Conservation (phyloP, 2,329 filamentous ascomycete species). For the Talaromyces sp. region DNA sequence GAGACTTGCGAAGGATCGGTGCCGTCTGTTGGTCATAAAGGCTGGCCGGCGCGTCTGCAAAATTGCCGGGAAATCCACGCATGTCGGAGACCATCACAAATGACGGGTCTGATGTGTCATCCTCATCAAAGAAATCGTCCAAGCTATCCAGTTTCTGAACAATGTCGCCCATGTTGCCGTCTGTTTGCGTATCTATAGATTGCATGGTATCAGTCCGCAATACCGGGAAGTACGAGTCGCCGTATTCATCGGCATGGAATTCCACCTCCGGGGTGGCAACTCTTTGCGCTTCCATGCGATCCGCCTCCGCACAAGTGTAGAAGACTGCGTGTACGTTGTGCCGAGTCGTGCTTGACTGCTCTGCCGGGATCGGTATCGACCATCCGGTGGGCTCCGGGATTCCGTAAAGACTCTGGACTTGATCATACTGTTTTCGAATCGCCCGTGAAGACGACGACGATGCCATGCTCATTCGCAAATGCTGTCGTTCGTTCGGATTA, state of each 20-base stretch:
- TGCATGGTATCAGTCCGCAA: constrained; percentile 88
- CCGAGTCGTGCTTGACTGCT: constrained; percentile 78
- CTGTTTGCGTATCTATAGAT: constrained; percentile 63
- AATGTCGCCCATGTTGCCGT: constrained; percentile 71
- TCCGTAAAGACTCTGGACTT: constrained; percentile 88
- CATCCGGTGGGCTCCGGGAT: constrained; percentile 94
- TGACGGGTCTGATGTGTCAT: constrained; percentile 55
- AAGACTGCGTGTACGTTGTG: constrained; percentile 94
- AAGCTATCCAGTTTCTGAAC: constrained; percentile 72
- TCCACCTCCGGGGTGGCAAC: constrained; percentile 79
- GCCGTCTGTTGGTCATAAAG: constrained; percentile 90
- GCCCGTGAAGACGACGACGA: constrained; percentile 71
- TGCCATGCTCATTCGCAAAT: constrained; percentile 97
- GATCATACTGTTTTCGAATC: constrained; percentile 89
- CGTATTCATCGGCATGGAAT: constrained; percentile 83
- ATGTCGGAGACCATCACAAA: constrained; percentile 31
- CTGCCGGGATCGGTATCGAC: constrained; percentile 89
- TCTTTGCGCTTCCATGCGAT: constrained; percentile 52
- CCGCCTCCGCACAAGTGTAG: constrained; percentile 76
- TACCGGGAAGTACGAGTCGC: constrained; percentile 67
- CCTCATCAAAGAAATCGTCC: constrained; percentile 75
- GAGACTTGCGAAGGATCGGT: constrained; percentile 80
- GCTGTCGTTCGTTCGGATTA: constrained; percentile 86
- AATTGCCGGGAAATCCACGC: constrained; percentile 52
- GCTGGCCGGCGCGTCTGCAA: constrained; percentile 68